These are phyloP conservation scores for Globisporangium takayamanum DNA, from an alignment of 352 stramenopile genomes.

Conservation along the genomic window DNA sequence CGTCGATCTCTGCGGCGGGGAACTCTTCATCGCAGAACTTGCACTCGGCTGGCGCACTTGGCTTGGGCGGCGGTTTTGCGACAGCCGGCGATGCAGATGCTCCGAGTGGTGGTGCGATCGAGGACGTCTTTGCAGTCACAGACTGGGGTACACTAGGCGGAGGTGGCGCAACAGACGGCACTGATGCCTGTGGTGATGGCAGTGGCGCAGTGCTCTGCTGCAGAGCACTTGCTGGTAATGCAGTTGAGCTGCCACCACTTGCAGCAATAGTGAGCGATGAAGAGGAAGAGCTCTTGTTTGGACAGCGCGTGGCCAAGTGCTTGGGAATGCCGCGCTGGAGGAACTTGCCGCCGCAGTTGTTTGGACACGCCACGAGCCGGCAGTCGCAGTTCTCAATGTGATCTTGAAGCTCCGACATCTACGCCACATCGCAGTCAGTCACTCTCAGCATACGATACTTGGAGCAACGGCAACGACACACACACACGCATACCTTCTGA, in stretches of 20 bases:
- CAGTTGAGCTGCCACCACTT: neutral
- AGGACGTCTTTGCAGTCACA: no score
- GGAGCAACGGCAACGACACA: neutral
- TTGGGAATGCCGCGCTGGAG: constrained; percentile 70
- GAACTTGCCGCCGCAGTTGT: constrained; percentile 75
- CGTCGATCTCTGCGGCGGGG: constrained; percentile 34
- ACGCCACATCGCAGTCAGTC: neutral
- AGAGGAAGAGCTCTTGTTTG: constrained; percentile 21
- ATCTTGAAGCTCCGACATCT: constrained; percentile 69
- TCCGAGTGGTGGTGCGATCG: constrained; percentile 3
- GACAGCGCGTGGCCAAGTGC: constrained; percentile 65
- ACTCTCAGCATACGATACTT: neutral
- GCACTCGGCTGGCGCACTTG: constrained; percentile 29
- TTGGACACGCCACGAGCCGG: constrained; percentile 66
- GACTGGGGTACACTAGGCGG: neutral
- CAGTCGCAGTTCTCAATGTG: constrained; percentile 82
- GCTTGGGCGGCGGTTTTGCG: neutral
- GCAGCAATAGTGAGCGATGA: no score
- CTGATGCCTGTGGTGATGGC: neutral
- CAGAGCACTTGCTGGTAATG: neutral
- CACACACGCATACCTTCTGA: constrained; percentile 39
- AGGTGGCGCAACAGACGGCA: neutral
- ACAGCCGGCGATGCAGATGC: neutral
- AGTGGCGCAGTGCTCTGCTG: neutral
- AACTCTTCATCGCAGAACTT: constrained; percentile 83